A percentile compares a stretch with the other conserved stretches of the same genome.
phyloP scores from a whole-genome alignment of 495 filamentous ascomycete genomes.

The Neurospora sp. region DNA sequence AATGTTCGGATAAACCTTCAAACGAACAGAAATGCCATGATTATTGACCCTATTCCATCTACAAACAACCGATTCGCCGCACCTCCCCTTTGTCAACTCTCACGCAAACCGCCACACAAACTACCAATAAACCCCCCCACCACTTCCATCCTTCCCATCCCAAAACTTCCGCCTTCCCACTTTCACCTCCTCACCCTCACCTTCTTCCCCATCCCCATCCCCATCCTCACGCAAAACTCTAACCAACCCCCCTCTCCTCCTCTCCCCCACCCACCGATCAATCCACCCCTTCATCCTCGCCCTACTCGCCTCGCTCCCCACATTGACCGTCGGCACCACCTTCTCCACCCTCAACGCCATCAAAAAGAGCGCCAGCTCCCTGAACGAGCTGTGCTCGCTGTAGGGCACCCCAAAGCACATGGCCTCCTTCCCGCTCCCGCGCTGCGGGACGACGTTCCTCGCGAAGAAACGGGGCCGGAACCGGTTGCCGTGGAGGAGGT shows the following conservation, averaged over 20 bases:
- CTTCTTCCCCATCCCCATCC: constrained; percentile 16
- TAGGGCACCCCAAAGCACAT: constrained; percentile 90
- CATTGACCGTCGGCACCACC: constrained; percentile 90
- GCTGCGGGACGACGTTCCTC: constrained; percentile 60
- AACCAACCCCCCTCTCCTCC: constrained; percentile 69
- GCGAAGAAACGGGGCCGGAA: constrained; percentile 64
- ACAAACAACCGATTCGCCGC: not conserved
- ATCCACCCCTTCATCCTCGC: constrained; percentile 87
- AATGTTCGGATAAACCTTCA: not conserved
- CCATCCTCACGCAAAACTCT: constrained; percentile 27
- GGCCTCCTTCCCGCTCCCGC: constrained; percentile 65
- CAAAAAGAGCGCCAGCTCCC: constrained; percentile 88
- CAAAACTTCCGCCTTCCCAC: constrained; percentile 17
- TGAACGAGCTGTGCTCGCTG: constrained; percentile 86
- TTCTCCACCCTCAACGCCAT: constrained; percentile 77
- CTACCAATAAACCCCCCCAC: constrained; percentile 37
- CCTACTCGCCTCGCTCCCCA: constrained; percentile 52
- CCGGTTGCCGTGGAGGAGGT: constrained; percentile 58
- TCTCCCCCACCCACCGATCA: constrained; percentile 78
- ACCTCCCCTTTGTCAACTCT: not conserved
- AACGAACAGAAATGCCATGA: not conserved
- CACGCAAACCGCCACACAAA: not conserved
- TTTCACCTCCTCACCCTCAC: constrained; percentile 8
- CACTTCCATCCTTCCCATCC: constrained; percentile 32
- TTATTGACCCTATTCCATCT: not conserved